A percentile compares a stretch with the other conserved stretches of the same genome.
These are phyloP conservation scores for Huntiella omanensis DNA, from an alignment of 2,329 filamentous ascomycete species.

Conservation along the genomic window DNA sequence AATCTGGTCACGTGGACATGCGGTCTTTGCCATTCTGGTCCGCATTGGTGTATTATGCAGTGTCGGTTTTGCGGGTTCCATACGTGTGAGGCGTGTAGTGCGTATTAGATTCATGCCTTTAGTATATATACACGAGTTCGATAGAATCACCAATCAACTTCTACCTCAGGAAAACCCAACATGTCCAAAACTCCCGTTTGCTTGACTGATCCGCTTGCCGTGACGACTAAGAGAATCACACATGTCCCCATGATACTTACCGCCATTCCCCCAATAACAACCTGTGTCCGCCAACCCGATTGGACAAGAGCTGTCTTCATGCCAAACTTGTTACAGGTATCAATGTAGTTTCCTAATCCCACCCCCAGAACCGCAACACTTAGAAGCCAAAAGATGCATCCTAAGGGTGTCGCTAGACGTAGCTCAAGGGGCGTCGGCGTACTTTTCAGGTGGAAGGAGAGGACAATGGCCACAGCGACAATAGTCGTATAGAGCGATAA, in stretches of 20 bases:
- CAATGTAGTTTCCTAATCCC: constrained; percentile 74
- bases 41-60: constrained; percentile 50
- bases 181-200: not conserved
- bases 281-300: constrained; percentile 80
- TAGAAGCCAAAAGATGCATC: constrained; percentile 72
- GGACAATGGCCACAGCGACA: constrained; percentile 72
- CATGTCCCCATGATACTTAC: constrained; percentile 46
- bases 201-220: no score
- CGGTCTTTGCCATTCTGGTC: constrained; percentile 43
- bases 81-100: constrained; percentile 37
- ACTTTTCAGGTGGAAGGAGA: constrained; percentile 78
- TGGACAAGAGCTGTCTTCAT: constrained; percentile 68
- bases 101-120: not conserved
- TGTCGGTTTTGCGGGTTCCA: constrained; percentile 51
- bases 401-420: constrained; percentile 64
- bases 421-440: constrained; percentile 52
- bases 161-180: not conserved
- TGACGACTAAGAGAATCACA: constrained; percentile 35
- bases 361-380: constrained; percentile 56
- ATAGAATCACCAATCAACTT: not conserved
- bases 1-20: constrained; percentile 48
- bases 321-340: constrained; percentile 63
- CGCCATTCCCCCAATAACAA: constrained; percentile 43
- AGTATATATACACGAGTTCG: not conserved
- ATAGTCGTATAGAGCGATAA: constrained; percentile 81